Percentiles rank a stretch among this genome's conserved stretches.
Evolutionary conservation across 441 rosid species (phyloP).

Genomic region (Isatis lusitanica): DNA sequence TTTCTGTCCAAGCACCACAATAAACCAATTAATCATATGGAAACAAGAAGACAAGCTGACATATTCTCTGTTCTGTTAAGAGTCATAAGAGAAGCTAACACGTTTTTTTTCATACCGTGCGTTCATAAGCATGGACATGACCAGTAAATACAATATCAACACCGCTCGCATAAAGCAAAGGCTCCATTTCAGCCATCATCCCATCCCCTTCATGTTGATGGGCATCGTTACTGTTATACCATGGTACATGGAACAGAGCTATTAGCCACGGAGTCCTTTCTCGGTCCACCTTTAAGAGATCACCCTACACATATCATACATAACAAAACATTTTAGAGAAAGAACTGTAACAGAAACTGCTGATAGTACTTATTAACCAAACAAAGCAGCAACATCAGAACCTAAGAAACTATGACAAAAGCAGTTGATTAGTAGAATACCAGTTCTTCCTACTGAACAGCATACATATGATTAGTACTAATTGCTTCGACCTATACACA

Average conservation of each 20-base stretch:
- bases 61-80: neutral
- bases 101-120: conserved; percentile 52
- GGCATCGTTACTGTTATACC: conserved; percentile 91
- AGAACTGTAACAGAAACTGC: neutral
- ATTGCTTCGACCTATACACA: neutral
- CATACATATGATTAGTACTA: neutral
- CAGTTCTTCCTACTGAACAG: neutral
- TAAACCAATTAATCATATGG: conserved; percentile 12
- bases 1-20: conserved; percentile 45
- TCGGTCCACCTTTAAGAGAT: conserved; percentile 78
- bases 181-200: conserved; percentile 91
- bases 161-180: conserved; percentile 72
- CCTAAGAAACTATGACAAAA: neutral
- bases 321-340: neutral
- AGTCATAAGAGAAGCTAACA: neutral
- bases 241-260: conserved; percentile 82
- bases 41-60: neutral
- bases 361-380: neutral
- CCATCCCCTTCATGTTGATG: conserved; percentile 81
- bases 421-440: neutral
- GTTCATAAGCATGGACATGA: conserved; percentile 97
- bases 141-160: conserved; percentile 84
- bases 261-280: conserved; percentile 87
- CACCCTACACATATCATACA: conserved; percentile 52
- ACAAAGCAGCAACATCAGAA: neutral